Percentiles rank a stretch among this genome's conserved stretches.
Evolutionary conservation across 495 filamentous ascomycete species (phyloP).

Genomic region (Penicillium ochrochloron): DNA sequence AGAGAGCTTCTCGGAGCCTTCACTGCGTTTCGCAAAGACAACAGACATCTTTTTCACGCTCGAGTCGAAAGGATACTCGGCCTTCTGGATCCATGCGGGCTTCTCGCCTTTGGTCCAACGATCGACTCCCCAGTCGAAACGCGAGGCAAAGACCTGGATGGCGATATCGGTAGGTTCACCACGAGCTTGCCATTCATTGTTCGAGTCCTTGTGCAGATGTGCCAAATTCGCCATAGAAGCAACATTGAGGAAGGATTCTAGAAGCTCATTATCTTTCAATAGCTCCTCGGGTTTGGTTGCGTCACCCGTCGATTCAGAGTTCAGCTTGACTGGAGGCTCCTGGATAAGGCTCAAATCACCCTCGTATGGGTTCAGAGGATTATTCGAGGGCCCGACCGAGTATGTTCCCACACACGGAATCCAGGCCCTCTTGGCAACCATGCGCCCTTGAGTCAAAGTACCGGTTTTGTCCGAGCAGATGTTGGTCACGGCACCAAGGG

Average conservation of each 20-base stretch:
- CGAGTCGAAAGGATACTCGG: conserved; percentile 71
- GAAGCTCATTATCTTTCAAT: conserved; percentile 41
- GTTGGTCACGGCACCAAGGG: conserved; percentile 70
- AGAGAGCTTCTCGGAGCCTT: conserved; percentile 27
- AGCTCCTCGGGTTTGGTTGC: conserved; percentile 38
- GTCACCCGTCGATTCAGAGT: conserved; percentile 30
- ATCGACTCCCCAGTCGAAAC: conserved; percentile 63
- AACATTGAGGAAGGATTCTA: conserved; percentile 62
- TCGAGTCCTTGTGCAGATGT: conserved; percentile 53
- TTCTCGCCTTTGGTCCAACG: conserved; percentile 55
- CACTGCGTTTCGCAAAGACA: conserved; percentile 51
- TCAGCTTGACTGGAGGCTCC: conserved; percentile 40
- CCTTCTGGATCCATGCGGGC: conserved; percentile 58
- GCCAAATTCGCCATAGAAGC: conserved; percentile 71
- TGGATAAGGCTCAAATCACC: conserved; percentile 54
- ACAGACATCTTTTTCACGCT: conserved; percentile 73
- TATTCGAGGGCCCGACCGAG: conserved; percentile 58
- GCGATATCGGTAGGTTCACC: conserved; percentile 74
- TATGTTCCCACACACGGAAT: conserved; percentile 68
- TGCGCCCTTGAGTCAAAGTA: conserved; percentile 71
- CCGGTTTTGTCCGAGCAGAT: conserved; percentile 78
- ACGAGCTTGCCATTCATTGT: conserved; percentile 60
- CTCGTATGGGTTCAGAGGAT: conserved; percentile 60
- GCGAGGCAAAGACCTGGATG: conserved; percentile 68
- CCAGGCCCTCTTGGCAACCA: conserved; percentile 85